Base-by-base conservation (phyloP, 169 alveolate genomes). In the Plasmodium cynomolgi region DNA sequence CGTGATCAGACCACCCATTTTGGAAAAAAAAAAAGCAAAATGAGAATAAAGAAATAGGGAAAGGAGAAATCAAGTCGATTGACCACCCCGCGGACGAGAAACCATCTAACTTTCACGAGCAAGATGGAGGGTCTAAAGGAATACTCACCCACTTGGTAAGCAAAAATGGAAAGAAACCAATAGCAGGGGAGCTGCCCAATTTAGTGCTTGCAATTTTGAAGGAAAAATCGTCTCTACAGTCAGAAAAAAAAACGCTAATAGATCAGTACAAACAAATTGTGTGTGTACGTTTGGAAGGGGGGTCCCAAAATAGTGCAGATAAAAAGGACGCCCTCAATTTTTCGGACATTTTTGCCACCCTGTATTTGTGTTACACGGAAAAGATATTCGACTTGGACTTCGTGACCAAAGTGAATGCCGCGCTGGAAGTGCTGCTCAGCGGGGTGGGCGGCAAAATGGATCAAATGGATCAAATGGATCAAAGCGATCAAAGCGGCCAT, bases 301-400 rank as follows among this genome's bases (percentile, higher is more conserved):
- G 20, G 7, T 23, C 26, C 20, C 41, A 31, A 31, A 34, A 62
- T 26, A 71, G 29, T 80, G 34, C 11, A 39, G 31, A 34, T 39
- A 80, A 79, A 44, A 88, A 90, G 11, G 54, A 90, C 13, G 17
- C 71, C 11, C 17, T 80, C 47, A 26, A 31, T 29, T 90, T 80
- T 77, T 75, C 20, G 11, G 91, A 90, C 58, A 90, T 79, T 26
- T 90, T 90, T 90, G 31, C 77, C 20, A 80, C 58, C 20, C 71
- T 90, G 9, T 90, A 90, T 34, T 79, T 90, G 72, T 90, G 94
- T 80, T 90, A 90, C 83, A 20, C 8, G 56, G 94, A 90, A 81
- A 79, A 81, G 54, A 80, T 90, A 26, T 90, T 33, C 75, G 94
- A 90, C 73, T 80, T 80, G 58, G 75, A 80, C 26, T 62, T 90